phyloP scores from a whole-genome alignment of 1,139 yeast species.

The Kluyveromyces sp. region DNA sequence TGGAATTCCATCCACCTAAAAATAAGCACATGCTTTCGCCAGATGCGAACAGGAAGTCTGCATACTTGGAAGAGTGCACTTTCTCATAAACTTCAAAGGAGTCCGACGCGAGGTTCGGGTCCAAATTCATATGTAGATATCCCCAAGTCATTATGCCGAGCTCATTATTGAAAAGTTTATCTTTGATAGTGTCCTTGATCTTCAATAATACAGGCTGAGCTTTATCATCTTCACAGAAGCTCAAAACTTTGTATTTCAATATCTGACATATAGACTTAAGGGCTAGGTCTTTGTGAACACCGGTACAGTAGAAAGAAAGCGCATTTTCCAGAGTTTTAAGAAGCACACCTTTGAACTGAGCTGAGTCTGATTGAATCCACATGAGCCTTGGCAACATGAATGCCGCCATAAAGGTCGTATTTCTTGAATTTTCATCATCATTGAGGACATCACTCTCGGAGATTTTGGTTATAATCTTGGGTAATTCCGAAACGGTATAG shows the following conservation, averaged over 20 bases:
- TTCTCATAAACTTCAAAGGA: slow-evolving; percentile 47
- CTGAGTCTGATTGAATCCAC: background rate
- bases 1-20: slow-evolving; percentile 73
- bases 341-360: background rate
- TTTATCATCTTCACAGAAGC: slow-evolving; percentile 23
- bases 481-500: background rate
- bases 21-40: slow-evolving; percentile 79
- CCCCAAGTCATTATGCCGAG: slow-evolving; percentile 52
- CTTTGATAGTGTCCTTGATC: slow-evolving; percentile 30
- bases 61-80: slow-evolving; percentile 59
- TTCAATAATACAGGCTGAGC: slow-evolving; percentile 13
- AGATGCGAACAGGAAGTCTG: slow-evolving; percentile 65
- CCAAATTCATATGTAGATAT: slow-evolving; percentile 42
- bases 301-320: background rate
- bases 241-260: slow-evolving; percentile 53
- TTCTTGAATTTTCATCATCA: background rate
- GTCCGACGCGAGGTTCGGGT: slow-evolving; percentile 23
- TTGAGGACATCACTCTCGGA: background rate
- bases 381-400: background rate
- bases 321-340: background rate
- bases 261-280: slow-evolving; percentile 49
- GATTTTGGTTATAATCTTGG: background rate
- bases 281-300: slow-evolving; percentile 28
- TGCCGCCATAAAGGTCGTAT: background rate
- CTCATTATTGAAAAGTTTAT: slow-evolving; percentile 54